Percentiles rank a stretch among this genome's conserved stretches.
Evolutionary conservation across 2,329 filamentous ascomycete species (phyloP).

Genomic region (Botrytis byssoidea): DNA sequence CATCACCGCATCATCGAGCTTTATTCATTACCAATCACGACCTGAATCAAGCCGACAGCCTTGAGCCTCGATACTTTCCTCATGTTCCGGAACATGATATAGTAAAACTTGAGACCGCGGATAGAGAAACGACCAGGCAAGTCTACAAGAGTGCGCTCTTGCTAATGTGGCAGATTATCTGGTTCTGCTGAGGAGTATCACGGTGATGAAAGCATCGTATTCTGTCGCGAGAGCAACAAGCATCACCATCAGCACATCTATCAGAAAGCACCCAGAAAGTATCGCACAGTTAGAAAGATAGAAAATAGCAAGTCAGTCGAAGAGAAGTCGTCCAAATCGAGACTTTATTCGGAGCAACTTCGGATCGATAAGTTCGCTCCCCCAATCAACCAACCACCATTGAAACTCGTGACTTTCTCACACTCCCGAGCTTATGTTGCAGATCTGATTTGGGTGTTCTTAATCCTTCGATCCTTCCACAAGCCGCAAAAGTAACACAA

Average conservation of each 20-base stretch:
- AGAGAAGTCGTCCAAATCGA: background rate
- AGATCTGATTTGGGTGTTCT: conserved; percentile 1
- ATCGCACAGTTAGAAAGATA: background rate
- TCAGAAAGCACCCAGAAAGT: background rate
- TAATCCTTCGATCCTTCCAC: background rate
- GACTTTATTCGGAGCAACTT: background rate
- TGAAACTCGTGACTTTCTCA: background rate
- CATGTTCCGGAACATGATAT: background rate
- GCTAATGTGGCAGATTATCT: background rate
- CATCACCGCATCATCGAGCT: too few species aligned
- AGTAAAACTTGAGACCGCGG: background rate
- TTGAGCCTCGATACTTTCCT: background rate
- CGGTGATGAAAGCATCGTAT: background rate
- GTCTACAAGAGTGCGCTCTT: background rate
- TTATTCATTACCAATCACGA: too few species aligned
- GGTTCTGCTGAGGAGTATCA: background rate
- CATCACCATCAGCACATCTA: background rate
- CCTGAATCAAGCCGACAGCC: too few species aligned
- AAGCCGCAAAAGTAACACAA: background rate
- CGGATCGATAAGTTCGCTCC: background rate
- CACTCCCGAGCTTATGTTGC: background rate
- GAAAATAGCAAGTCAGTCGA: background rate
- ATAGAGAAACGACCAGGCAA: background rate
- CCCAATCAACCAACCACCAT: background rate
- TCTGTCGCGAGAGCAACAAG: background rate